Base-by-base conservation (phyloP, 495 filamentous ascomycete genomes). In the Apodospora peruviana region DNA sequence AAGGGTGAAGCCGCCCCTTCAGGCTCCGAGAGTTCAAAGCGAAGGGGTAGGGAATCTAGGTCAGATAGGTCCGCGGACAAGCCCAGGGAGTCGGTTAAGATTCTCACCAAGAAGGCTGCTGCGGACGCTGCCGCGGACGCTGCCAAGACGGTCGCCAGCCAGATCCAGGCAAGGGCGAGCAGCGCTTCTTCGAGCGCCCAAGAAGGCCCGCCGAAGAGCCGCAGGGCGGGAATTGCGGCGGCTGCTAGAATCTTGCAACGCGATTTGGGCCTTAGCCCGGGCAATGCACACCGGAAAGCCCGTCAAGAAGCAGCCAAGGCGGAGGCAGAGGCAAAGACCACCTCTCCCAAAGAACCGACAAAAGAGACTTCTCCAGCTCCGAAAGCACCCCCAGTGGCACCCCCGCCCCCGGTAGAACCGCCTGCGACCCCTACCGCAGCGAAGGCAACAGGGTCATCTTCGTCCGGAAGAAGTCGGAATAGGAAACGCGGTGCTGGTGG, bases 171-270 rank as follows among this genome's bases (percentile, higher is more conserved):
- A n/a, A n/a, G n/a, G n/a, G n/a, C n/a, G n/a, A 32, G 27, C 27
- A 32, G 14, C 27, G 27, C 27, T 7, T 32, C 27, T 32, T 32
- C 67, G 10, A 47, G 40, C 37, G 44, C 22, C 5, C 43, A 45
- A 36, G 17, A 22, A 25, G 45, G 27, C n/a, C 40, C 40, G 43
- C 50, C 68, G 10, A 70, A 72, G 69, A 73, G 68, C 45, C 65
- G 75, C 32, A 79, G 89, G 50, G 87, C 86, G 8, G 87, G 80
- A 52, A 84, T 81, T 29, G 79, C 83, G 23, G 84, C 79, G 20
- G 90, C 89, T 4, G 88, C 89, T 16, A 83, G 84, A 39, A 95
- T 97, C 50, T 67, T 97, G 19, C 90, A 96, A 57, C 83, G 91
- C 14, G 93, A 97, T 65, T 73, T 96, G 16, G 93, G 91, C 16